Evolutionary conservation across 2,329 filamentous ascomycete species (phyloP), one percentile per base, ranked within the genome.

Genomic region (Mariannaea sp.): DNA sequence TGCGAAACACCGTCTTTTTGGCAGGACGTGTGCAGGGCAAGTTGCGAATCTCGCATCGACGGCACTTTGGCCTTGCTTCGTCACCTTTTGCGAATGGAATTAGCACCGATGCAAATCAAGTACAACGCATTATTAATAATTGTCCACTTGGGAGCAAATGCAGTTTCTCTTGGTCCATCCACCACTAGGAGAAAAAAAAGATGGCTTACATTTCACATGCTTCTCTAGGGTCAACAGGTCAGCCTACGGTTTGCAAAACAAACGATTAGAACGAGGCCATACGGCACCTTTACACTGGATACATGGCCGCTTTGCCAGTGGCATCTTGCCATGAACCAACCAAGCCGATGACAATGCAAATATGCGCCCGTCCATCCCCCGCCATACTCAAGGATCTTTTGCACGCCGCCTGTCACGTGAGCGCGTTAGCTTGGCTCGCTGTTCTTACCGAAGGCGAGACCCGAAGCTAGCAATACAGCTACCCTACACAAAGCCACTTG

Each of bases 1-100:
- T 71, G 5, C 69, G 68, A 57, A 75, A 75, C 5, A 75, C 68
- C 0, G 70, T 72, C 57, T 64, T 68, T 35, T 67, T 71, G 0
- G 60, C 61, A 1, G 73, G 73, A 1, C 71, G 66, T 1, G 65
- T 61, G 46, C 73, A 75, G 0, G 66, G 58, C 7, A 75, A 57
- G 13, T 66, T 60, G 36, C 71, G 73, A 7, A 55, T 44, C 30
- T 67, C 57, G 36, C 73, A 75, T 3, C 71, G 62, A 12, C 68
- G 64, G 45, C 73, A 75, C 33, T 59, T 67, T 2, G 73, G 73
- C 2, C 65, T 67, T n/a, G 67, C 67, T 48, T 75, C 72, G 35
- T 75, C 73, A 35, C 73, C 71, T 75, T 38, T 0, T 4, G 9
- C 26, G 4, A 19, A 9, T 1, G 17, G 57, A 7, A 61, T 42